phyloP scores from a whole-genome alignment of 176 grass and related monocot species.

The Rhynchospora breviuscula region DNA sequence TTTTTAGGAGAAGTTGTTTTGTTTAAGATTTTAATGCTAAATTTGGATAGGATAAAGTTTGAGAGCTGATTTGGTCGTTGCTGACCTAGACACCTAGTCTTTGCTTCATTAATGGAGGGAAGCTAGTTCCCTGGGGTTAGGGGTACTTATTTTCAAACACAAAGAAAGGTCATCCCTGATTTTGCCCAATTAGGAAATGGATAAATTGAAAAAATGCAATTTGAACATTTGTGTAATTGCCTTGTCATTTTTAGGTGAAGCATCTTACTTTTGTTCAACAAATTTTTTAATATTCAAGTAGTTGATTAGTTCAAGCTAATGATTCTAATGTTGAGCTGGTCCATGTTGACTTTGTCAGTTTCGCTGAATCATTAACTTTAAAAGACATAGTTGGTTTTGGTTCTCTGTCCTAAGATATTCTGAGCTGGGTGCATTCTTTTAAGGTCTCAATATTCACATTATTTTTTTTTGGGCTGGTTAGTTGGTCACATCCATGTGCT shows the following conservation, averaged over 20 bases:
- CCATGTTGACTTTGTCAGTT: conserved; percentile 16
- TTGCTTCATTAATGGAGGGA: neutral
- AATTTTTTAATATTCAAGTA: neutral
- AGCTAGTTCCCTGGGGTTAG: neutral
- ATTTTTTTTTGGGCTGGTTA: neutral
- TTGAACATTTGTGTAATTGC: neutral
- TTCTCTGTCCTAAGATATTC: neutral
- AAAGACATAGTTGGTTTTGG: neutral
- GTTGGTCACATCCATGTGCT: conserved; percentile 8
- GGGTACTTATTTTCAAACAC: neutral
- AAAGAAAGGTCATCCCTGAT: neutral
- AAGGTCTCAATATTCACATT: neutral
- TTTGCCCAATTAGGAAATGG: neutral
- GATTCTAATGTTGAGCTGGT: conserved; percentile 23
- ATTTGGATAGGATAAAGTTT: neutral
- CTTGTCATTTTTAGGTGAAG: neutral
- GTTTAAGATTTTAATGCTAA: conserved; percentile 4
- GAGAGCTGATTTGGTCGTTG: neutral
- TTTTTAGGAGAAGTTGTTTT: too few relatives aligned
- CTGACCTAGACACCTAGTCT: neutral
- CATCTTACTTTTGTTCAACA: neutral
- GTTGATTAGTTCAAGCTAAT: conserved; percentile 14
- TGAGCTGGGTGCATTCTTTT: neutral
- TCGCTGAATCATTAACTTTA: neutral
- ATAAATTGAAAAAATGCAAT: conserved; percentile 8